A percentile compares a stretch with the other conserved stretches of the same genome.
Evolutionary conservation across 345 rosid genomes (phyloP).

Genomic region (Syzygium oleosum): DNA sequence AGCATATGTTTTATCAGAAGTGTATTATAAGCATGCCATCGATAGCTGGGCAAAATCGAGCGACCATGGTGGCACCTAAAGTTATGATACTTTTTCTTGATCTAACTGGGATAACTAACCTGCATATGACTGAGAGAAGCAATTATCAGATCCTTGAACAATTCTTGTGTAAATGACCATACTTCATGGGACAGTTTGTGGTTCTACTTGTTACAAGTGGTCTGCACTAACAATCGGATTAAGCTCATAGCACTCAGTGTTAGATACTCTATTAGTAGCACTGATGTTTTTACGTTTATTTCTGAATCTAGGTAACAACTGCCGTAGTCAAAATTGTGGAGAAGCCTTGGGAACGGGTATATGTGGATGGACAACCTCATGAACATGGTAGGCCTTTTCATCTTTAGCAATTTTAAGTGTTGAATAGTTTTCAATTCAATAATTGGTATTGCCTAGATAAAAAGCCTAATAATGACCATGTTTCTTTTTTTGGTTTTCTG

Average conservation of each 20-base stretch:
- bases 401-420: background rate
- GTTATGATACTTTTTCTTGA: background rate
- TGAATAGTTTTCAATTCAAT: background rate
- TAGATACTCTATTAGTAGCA: background rate
- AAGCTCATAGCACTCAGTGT: background rate
- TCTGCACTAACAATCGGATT: background rate
- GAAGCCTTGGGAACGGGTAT: constrained; percentile 92
- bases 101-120: background rate
- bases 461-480: background rate
- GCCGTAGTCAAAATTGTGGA: constrained; percentile 68
- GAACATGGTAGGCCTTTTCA: constrained; percentile 48
- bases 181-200: background rate
- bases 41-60: background rate
- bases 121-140: background rate
- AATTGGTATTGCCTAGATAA: background rate
- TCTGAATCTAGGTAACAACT: constrained; percentile 49
- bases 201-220: background rate
- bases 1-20: background rate
- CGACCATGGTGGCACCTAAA: background rate
- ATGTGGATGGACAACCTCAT: constrained; percentile 57
- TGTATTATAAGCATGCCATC: background rate
- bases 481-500: background rate
- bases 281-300: background rate
- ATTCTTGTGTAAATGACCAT: background rate
- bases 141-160: background rate